phyloP scores from a whole-genome alignment of 805 yeast genomes.

The Jamesozyma hellenica region DNA sequence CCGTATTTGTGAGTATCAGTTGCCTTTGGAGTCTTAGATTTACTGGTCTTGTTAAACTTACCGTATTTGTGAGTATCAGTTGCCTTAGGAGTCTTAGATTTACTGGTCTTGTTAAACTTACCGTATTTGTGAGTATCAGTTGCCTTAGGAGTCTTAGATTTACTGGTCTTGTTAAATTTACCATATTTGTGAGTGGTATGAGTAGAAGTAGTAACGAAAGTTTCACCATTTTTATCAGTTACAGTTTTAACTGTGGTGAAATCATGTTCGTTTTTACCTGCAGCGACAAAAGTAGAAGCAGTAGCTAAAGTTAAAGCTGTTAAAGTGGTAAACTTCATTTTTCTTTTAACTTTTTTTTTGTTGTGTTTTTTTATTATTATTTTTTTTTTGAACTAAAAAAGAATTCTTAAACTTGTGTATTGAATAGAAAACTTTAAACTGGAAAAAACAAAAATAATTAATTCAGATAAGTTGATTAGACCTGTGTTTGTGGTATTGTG shows the following conservation, averaged over 20 bases:
- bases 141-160: constrained; percentile 25
- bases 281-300: constrained; percentile 25
- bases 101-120: constrained; percentile 36
- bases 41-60: constrained; percentile 35
- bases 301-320: constrained; percentile 34
- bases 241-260: constrained; percentile 11
- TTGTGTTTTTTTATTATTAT: not conserved
- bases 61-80: constrained; percentile 50
- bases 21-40: constrained; percentile 25
- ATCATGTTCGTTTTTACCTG: constrained; percentile 12
- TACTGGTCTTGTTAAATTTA: constrained; percentile 35
- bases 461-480: too few relatives aligned
- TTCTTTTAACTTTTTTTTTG: not conserved
- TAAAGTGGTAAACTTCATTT: constrained; percentile 37
- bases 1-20: constrained; percentile 52
- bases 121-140: constrained; percentile 52
- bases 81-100: constrained; percentile 24
- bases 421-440: too few relatives aligned
- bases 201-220: constrained; percentile 22
- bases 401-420: not conserved
- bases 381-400: not conserved
- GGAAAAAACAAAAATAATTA: too few relatives aligned
- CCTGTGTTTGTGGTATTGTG: too few relatives aligned
- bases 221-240: constrained; percentile 17
- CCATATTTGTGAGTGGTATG: constrained; percentile 46